A percentile compares a stretch with the other conserved stretches of the same genome.
These are phyloP conservation scores for Pichia terricola DNA, from an alignment of 1,139 yeast species.

Conservation along the genomic window DNA sequence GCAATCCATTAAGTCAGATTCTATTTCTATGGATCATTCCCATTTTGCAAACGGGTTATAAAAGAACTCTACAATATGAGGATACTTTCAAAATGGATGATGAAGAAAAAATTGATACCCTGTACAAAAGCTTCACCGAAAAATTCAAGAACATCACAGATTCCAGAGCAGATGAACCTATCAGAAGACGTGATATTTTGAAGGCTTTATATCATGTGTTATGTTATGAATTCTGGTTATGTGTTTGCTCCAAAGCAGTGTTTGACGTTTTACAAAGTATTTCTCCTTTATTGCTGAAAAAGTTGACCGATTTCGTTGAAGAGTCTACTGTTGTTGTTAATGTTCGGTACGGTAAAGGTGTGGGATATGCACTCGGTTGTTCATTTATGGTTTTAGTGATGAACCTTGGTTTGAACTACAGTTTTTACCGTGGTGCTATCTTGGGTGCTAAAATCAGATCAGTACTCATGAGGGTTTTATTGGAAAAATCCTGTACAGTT, in stretches of 20 bases:
- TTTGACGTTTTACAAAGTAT: slow-evolving; percentile 25
- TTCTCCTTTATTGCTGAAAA: slow-evolving; percentile 38
- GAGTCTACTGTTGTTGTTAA: slow-evolving; percentile 20
- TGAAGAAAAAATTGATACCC: slow-evolving; percentile 30
- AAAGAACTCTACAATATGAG: slow-evolving; percentile 37
- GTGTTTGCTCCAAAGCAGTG: neutral
- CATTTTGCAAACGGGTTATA: slow-evolving; percentile 39
- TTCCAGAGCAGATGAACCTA: no score
- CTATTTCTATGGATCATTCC: slow-evolving; percentile 44
- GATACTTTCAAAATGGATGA: slow-evolving; percentile 37
- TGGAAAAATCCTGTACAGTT: neutral
- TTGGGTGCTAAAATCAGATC: neutral
- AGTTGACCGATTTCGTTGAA: slow-evolving; percentile 42
- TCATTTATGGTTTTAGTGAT: slow-evolving; percentile 35
- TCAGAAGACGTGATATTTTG: no score
- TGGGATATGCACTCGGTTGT: slow-evolving; percentile 52
- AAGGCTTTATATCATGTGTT: neutral
- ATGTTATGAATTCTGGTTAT: neutral
- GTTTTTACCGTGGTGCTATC: neutral
- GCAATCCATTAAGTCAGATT: slow-evolving; percentile 31
- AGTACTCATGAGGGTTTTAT: neutral
- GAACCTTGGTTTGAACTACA: slow-evolving; percentile 29
- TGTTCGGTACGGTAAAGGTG: slow-evolving; percentile 36
- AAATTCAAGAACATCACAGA: no score
- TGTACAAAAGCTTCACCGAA: slow-evolving; percentile 20